A percentile compares a stretch with the other conserved stretches of the same genome.
phyloP scores from a whole-genome alignment of 2,329 filamentous ascomycete genomes.

The Penicillium sp. region DNA sequence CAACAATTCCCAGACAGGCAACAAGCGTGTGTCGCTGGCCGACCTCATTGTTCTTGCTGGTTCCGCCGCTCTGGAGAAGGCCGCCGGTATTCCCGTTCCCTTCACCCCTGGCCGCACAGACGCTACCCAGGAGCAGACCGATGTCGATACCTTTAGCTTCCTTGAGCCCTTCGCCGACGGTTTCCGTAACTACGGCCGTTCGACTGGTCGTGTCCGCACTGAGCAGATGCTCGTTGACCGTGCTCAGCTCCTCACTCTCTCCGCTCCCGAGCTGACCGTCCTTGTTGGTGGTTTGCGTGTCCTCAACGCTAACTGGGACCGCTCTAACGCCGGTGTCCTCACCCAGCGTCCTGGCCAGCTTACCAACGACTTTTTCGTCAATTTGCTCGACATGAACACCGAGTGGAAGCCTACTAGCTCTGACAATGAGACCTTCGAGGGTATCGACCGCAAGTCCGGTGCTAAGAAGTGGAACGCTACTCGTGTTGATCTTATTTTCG shows the following conservation, averaged over 20 bases:
- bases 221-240: conserved; percentile 73
- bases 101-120: conserved; percentile 74
- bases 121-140: conserved; percentile 70
- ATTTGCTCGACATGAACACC: conserved; percentile 68
- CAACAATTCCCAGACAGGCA: conserved; percentile 53
- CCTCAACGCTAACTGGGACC: conserved; percentile 70
- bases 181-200: conserved; percentile 76
- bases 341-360: conserved; percentile 67
- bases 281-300: conserved; percentile 71
- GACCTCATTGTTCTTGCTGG: conserved; percentile 78
- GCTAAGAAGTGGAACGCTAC: conserved; percentile 68
- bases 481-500: conserved; percentile 69
- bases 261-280: conserved; percentile 69
- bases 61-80: conserved; percentile 70
- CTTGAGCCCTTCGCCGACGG: conserved; percentile 71
- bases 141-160: conserved; percentile 62
- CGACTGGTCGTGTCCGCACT: conserved; percentile 59
- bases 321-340: conserved; percentile 66
- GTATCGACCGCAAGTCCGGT: conserved; percentile 65
- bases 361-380: conserved; percentile 80
- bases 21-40: conserved; percentile 75
- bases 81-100: conserved; percentile 63
- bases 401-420: conserved; percentile 60
- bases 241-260: conserved; percentile 69
- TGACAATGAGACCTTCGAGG: conserved; percentile 61